A percentile compares a stretch with the other conserved stretches of the same genome.
Evolutionary conservation across 2,329 filamentous ascomycete genomes (phyloP).

Genomic region (Penicillium psychrosexuale): DNA sequence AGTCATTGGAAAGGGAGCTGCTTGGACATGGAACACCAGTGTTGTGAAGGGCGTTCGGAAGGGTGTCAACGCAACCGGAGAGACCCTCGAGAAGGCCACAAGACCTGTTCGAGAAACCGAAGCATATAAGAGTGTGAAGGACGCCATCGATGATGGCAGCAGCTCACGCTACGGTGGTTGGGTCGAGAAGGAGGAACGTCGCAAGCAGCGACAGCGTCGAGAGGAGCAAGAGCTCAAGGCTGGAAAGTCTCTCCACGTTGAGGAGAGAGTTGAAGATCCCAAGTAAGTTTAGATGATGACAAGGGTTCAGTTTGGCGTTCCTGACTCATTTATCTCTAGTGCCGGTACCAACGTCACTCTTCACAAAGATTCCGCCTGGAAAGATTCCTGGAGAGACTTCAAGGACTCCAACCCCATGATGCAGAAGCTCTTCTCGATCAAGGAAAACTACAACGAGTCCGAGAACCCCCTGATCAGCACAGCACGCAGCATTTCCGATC

Average conservation of each 20-base stretch:
- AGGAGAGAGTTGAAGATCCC: constrained; percentile 76
- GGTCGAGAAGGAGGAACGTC: constrained; percentile 92
- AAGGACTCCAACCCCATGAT: constrained; percentile 84
- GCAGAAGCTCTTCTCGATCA: constrained; percentile 82
- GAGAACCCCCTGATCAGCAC: constrained; percentile 94
- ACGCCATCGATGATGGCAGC: constrained; percentile 95
- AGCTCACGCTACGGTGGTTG: constrained; percentile 95
- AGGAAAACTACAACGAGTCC: constrained; percentile 87
- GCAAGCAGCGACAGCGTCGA: constrained; percentile 70
- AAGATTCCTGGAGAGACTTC: constrained; percentile 97
- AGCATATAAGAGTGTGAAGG: constrained; percentile 88
- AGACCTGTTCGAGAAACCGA: constrained; percentile 91
- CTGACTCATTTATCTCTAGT: constrained; percentile 50
- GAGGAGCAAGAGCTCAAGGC: constrained; percentile 60
- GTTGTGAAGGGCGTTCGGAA: constrained; percentile 88
- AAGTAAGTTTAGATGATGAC: constrained; percentile 60
- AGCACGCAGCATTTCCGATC: constrained; percentile 88
- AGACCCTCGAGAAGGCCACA: constrained; percentile 89
- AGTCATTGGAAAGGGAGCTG: constrained; percentile 82
- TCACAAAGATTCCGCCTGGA: constrained; percentile 96
- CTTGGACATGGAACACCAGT: constrained; percentile 95
- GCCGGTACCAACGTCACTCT: constrained; percentile 91
- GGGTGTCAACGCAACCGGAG: constrained; percentile 79
- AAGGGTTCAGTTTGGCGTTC: constrained; percentile 14
- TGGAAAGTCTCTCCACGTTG: constrained; percentile 48